Evolutionary conservation across 805 yeast species (phyloP), one percentile per base, ranked within the genome.

Genomic region (Pichia phayaonensis): DNA sequence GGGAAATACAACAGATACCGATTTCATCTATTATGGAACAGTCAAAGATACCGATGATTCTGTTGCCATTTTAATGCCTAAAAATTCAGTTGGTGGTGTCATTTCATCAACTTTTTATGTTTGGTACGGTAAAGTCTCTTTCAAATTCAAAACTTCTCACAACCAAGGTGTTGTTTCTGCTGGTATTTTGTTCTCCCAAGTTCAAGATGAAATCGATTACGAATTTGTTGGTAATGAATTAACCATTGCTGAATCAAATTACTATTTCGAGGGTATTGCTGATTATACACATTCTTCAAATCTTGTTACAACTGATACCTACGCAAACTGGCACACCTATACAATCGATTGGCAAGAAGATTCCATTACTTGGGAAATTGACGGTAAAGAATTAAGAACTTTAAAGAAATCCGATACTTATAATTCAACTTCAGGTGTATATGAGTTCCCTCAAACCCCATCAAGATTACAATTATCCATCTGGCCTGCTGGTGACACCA

Each of bases 181-280:
- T 29, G 80, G 83, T 61, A 88, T 90, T 67, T 66, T 88, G 47
- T 84, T 80, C 67, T 86, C 96, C 8, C 86, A 86, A 63, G 88
- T 84, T 41, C 81, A 86, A 73, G 97, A 90, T 72, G 97, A 90
- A 75, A 77, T 90, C 60, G 97, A 90, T 76, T 82, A 69, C 62
- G 97, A 90, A 72, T 84, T 81, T 58, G 84, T 89, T 55, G 98
- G 98, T 52, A 77, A 77, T 61, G 79, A 85, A 61, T 68, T 86
- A 61, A 74, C 75, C 31, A 64, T 68, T 22, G 86, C 82, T 1
- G 90, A 90, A 73, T 73, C 90, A 26, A 90, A 90, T 70, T 90
- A 64, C 74, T 90, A 86, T 72, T 81, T 79, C 65, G 81, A 84
- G 64, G 97, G 92, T 66, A 66, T 72, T 31, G 72, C 81, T 62